Evolutionary conservation across 2,329 filamentous ascomycete species (phyloP).

Genomic region (Hymenoscyphus infarciens): DNA sequence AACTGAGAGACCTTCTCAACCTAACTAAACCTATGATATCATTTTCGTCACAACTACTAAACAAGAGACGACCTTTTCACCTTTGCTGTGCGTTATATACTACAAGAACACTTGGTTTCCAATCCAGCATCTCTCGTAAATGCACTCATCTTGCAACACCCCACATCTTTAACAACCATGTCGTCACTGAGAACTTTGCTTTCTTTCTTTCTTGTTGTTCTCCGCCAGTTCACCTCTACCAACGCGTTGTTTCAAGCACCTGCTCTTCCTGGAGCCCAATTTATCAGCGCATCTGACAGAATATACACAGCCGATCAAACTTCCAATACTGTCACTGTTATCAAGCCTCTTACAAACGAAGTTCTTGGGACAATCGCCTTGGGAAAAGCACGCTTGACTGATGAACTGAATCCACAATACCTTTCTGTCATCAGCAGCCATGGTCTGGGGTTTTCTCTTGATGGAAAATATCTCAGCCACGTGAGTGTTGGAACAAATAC

Average conservation of each 20-base stretch:
- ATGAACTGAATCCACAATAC: constrained; percentile 11
- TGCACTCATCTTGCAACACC: not conserved
- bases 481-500: constrained; percentile 6
- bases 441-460: constrained; percentile 8
- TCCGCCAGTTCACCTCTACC: not conserved
- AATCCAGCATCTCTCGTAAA: not conserved
- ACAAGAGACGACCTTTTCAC: too few relatives aligned
- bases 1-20: too few relatives aligned
- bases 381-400: constrained; percentile 7
- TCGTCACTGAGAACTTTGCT: not conserved
- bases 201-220: not conserved
- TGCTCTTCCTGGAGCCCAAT: constrained; percentile 6
- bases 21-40: too few relatives aligned
- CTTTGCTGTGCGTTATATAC: too few relatives aligned
- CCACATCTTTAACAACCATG: not conserved
- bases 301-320: constrained; percentile 12
- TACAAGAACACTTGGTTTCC: not conserved
- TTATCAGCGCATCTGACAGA: constrained; percentile 8
- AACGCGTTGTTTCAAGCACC: constrained; percentile 7
- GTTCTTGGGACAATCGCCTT: constrained; percentile 11
- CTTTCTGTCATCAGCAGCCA: constrained; percentile 11
- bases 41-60: too few relatives aligned
- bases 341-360: constrained; percentile 10
- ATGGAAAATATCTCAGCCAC: constrained; percentile 10
- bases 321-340: constrained; percentile 12